Percentiles rank a stretch among this genome's conserved stretches.
Evolutionary conservation across 257 asterid species (phyloP).

Genomic region (Agastache rugosa): DNA sequence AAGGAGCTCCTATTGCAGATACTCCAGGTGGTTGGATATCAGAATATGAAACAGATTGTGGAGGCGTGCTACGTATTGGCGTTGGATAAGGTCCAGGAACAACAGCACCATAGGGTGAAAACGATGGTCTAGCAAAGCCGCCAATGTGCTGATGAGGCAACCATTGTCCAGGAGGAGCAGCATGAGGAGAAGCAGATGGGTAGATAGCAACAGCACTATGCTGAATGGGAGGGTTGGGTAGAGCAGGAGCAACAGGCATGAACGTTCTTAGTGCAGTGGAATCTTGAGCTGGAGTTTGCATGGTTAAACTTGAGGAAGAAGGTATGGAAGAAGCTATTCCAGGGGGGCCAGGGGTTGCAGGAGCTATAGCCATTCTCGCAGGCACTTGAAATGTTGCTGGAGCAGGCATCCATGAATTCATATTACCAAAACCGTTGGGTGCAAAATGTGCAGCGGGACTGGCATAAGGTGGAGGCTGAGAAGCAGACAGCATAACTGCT

Average conservation of each 20-base stretch:
- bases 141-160: conserved; percentile 72
- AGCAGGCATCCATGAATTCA: conserved; percentile 55
- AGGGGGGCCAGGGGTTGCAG: conserved; percentile 60
- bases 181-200: conserved; percentile 60
- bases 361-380: conserved; percentile 57
- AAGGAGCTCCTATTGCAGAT: conserved; percentile 54
- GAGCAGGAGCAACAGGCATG: conserved; percentile 50
- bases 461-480: conserved; percentile 59
- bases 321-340: conserved; percentile 61
- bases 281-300: conserved; percentile 48
- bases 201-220: conserved; percentile 61
- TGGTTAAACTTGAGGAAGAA: conserved; percentile 51
- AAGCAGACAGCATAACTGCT: conserved; percentile 48
- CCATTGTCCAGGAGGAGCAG: conserved; percentile 79
- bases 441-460: conserved; percentile 50
- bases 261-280: conserved; percentile 51
- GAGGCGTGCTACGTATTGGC: conserved; percentile 52
- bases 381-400: conserved; percentile 64
- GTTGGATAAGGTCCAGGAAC: conserved; percentile 64
- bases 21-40: conserved; percentile 88
- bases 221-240: conserved; percentile 59
- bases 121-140: conserved; percentile 72
- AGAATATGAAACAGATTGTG: conserved; percentile 55
- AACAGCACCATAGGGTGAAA: conserved; percentile 67
- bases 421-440: conserved; percentile 47